Percentiles rank a stretch among this genome's conserved stretches.
Conservation (phyloP, 2,329 filamentous ascomycete genomes). For the Colletotrichum tropicicola region DNA sequence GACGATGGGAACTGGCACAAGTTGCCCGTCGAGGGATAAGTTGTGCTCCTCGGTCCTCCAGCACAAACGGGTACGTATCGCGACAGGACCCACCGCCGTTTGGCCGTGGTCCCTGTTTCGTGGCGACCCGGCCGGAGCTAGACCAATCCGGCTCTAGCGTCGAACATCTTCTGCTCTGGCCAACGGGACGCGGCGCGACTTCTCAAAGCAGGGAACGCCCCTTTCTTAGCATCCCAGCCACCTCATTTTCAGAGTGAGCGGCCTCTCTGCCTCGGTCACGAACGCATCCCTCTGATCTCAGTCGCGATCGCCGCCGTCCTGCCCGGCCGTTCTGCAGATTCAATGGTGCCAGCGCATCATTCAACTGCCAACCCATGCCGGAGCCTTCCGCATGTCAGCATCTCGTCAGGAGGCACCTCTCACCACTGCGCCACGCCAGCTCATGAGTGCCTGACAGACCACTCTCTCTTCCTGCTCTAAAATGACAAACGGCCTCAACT, state of each 20-base stretch:
- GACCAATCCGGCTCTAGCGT: neutral
- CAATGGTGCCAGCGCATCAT: constrained; percentile 33
- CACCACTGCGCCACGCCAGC: too few relatives aligned
- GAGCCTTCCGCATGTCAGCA: neutral
- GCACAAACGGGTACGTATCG: neutral
- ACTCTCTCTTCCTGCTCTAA: too few relatives aligned
- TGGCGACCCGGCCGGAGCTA: constrained; percentile 4
- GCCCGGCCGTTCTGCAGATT: neutral
- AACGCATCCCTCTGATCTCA: neutral
- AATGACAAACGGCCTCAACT: too few relatives aligned
- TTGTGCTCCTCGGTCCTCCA: constrained; percentile 14
- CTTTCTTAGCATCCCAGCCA: constrained; percentile 34
- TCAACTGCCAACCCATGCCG: neutral
- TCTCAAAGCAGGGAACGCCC: constrained; percentile 26
- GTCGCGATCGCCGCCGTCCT: neutral
- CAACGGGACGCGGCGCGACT: constrained; percentile 21
- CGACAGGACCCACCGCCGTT: neutral
- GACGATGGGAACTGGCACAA: constrained; percentile 6
- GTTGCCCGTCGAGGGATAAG: neutral
- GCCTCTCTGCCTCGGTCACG: neutral
- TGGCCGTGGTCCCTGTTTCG: constrained; percentile 12
- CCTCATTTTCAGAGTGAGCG: constrained; percentile 31
- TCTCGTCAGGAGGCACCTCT: neutral
- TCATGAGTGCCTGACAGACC: too few relatives aligned
- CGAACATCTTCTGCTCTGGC: constrained; percentile 10